Evolutionary conservation across 176 grass and related monocot genomes (phyloP), one percentile per base, ranked within the genome.

Genomic region (Areca catechu): DNA sequence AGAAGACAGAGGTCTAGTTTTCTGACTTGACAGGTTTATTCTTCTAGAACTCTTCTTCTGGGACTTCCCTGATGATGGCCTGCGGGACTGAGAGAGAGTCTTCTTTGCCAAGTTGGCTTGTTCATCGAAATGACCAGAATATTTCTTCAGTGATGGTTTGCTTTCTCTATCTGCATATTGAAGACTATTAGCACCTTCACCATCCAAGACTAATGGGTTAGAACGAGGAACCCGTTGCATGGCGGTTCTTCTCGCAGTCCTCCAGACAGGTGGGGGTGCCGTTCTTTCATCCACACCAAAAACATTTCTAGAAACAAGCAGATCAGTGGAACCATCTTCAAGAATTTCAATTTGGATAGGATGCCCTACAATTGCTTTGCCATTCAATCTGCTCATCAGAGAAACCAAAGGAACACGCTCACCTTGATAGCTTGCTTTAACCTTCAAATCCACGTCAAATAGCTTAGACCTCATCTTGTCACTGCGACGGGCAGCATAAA

Each of bases 351-450:
- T 91, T 80, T 92, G 93, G 56, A 98, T 67, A 75, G 93, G 93
- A 20, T 98, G 86, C 49, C 93, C 93, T 72, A 98, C 76, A 74
- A 98, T 88, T 67, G 93, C 87, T 76, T 98, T 98, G 61, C 93
- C 87, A 80, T 98, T 88, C 70, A 98, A 78, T 66, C 93, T 81
- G 66, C 93, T 92, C 93, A 98, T 98, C 60, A 98, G 58, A 68
- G 81, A 98, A 70, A 98, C 93, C 58, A 98, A 81, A 72, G 93
- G 93, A 64, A 98, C 93, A 81, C 77, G 80, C 73, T 98, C 93
- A 54, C 93, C 93, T 63, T 98, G 87, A 72, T 98, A 98, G 77
- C 86, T 98, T 67, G 83, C 80, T 71, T 88, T 76, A 66, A 98
- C 93, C 68, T 82, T 90, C 64, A 98, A 61, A 70, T 92, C 78